Percentiles rank a stretch among this genome's conserved stretches.
These are phyloP conservation scores for Elaeis guineensis DNA, from an alignment of 176 grass and related monocot genomes.

Conservation along the genomic window DNA sequence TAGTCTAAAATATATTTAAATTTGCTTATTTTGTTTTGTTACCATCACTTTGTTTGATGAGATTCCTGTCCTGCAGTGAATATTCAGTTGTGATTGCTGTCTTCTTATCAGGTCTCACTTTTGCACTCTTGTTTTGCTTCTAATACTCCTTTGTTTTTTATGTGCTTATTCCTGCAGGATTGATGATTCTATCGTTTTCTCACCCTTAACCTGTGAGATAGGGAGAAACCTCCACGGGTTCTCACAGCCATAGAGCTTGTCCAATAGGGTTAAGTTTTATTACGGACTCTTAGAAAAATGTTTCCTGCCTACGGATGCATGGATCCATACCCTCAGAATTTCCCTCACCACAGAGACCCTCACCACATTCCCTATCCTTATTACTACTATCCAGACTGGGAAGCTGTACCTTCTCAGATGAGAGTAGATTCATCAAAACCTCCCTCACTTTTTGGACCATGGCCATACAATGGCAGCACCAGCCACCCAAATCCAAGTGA, in stretches of 20 bases:
- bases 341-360: constrained; percentile 25
- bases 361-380: constrained; percentile 27
- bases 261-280: neutral
- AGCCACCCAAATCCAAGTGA: constrained; percentile 24
- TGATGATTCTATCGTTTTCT: too few relatives aligned
- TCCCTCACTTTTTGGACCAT: constrained; percentile 27
- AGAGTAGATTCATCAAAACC: constrained; percentile 22
- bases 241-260: neutral
- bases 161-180: too few relatives aligned
- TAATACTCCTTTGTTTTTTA: neutral
- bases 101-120: too few relatives aligned
- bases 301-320: constrained; percentile 43
- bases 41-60: too few relatives aligned
- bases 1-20: too few relatives aligned
- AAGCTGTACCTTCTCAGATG: constrained; percentile 21
- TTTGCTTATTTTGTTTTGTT: too few relatives aligned
- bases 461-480: constrained; percentile 22
- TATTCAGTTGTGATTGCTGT: too few relatives aligned
- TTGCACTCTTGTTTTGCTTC: too few relatives aligned
- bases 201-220: too few relatives aligned
- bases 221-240: too few relatives aligned
- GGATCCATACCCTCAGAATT: constrained; percentile 41
- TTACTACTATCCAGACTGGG: constrained; percentile 35
- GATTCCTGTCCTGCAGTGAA: too few relatives aligned
- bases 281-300: constrained; percentile 18